Base-by-base conservation (phyloP, 371 early-diverging fungal species). In the Actinomortierella wolfii region DNA sequence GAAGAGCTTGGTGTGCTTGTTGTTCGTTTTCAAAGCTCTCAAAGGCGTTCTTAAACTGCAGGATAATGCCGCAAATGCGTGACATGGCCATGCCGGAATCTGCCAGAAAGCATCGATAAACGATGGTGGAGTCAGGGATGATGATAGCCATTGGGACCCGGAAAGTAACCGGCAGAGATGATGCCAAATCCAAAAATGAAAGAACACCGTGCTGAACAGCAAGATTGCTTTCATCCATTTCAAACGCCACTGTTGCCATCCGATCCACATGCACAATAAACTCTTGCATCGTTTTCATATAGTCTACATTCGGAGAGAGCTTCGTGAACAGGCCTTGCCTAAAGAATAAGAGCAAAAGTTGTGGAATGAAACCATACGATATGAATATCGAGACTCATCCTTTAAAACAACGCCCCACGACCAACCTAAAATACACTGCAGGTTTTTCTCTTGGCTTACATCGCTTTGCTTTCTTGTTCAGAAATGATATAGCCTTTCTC, bases 11-110 rank as follows among this genome's bases (percentile, higher is more conserved):
- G 3, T 63, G 51, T 7, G 51, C 18, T 44, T 67, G 59, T n/a
- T 53, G 74, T 21, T 57, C 60, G 23, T 49, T 52, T 21, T 73
- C 59, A 41, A 76, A 73, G 3, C 51, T 59, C 24, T 64, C 60
- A 53, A 64, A 67, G 24, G 63, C 59, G 17, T 50, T 25, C 51
- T 62, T 73, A 52, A 57, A 78, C 57, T 78, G 78, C 42, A 73
- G 63, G 9, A 87, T 62, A 29, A 86, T 76, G n/a, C 82, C 82
- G 54, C 88, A 87, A 9, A 85, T 78, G 51, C 88, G 63, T 17
- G 81, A 78, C 2, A 83, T 53, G 2, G 86, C 71, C 83, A 84
- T 82, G 15, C 81, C 83, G 13, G 74, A 74, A 9, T 68, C 57
- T 0, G 86, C 80, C 49, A 85, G 79, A 60, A 85, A 86, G 26